Evolutionary conservation across 768 basidiomycete species (phyloP).

Genomic region (Tylopilus felleus): DNA sequence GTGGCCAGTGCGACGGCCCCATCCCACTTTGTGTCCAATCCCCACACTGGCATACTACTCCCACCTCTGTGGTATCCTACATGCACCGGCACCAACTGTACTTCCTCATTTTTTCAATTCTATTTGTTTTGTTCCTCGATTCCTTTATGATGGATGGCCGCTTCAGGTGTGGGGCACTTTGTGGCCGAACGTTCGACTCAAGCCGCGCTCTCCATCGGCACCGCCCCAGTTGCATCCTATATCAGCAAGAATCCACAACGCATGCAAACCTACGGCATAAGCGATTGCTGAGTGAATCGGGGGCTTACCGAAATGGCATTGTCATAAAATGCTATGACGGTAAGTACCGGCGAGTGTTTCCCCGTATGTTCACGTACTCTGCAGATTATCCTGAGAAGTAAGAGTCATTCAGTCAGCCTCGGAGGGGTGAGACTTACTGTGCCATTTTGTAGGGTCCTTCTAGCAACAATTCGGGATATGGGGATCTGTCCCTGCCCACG

Average conservation of each 20-base stretch:
- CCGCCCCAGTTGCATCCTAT: background rate
- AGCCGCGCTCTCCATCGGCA: background rate
- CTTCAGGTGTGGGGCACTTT: background rate
- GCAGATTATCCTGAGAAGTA: conserved; percentile 40
- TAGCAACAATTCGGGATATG: conserved; percentile 28
- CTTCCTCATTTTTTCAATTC: background rate
- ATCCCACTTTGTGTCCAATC: too few relatives aligned
- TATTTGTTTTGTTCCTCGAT: background rate
- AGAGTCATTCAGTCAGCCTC: too few relatives aligned
- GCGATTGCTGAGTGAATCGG: too few relatives aligned
- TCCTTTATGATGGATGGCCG: background rate
- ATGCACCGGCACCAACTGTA: too few relatives aligned
- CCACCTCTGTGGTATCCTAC: too few relatives aligned
- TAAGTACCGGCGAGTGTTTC: conserved; percentile 19
- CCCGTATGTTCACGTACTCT: conserved; percentile 32
- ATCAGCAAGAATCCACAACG: background rate
- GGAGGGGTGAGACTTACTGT: too few relatives aligned
- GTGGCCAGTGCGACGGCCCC: too few relatives aligned
- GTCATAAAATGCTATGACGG: conserved; percentile 24
- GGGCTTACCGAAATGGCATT: conserved; percentile 22
- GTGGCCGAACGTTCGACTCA: background rate
- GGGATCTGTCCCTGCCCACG: conserved; percentile 32
- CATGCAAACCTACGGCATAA: background rate
- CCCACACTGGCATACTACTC: too few relatives aligned
- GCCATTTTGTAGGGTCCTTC: conserved; percentile 15